Conservation (phyloP, 2,329 filamentous ascomycete species). For the Pezicula neosporulosa region DNA sequence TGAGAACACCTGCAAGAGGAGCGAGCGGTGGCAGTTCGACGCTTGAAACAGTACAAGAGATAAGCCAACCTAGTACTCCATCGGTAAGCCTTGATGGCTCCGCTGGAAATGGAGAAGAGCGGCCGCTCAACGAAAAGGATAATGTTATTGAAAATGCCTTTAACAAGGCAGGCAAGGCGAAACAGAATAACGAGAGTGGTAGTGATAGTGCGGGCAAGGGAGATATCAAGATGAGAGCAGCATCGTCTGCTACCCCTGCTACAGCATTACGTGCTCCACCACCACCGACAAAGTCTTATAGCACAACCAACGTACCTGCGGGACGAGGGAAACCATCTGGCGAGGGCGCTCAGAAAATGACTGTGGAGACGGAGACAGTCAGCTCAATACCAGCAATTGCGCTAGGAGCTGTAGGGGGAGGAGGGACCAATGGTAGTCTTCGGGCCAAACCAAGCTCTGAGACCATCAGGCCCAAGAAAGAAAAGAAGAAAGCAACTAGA, state of each 20-base stretch:
- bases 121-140: slow-evolving; percentile 37
- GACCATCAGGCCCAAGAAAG: slow-evolving; percentile 91
- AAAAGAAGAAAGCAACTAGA: slow-evolving; percentile 75
- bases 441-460: slow-evolving; percentile 89
- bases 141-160: slow-evolving; percentile 23
- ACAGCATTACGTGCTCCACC: slow-evolving; percentile 43
- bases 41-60: slow-evolving; percentile 89
- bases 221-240: slow-evolving; percentile 32
- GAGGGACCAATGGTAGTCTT: slow-evolving; percentile 66
- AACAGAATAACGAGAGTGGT: slow-evolving; percentile 49
- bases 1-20: slow-evolving; percentile 58
- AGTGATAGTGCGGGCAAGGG: slow-evolving; percentile 62
- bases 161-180: neutral
- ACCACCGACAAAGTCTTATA: slow-evolving; percentile 62
- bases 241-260: slow-evolving; percentile 33
- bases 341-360: slow-evolving; percentile 89
- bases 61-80: slow-evolving; percentile 73
- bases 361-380: slow-evolving; percentile 95
- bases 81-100: slow-evolving; percentile 43
- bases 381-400: slow-evolving; percentile 83
- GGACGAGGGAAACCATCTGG: slow-evolving; percentile 62
- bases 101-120: slow-evolving; percentile 44
- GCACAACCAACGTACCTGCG: slow-evolving; percentile 55
- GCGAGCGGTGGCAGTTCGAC: slow-evolving; percentile 57
- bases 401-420: slow-evolving; percentile 62